Percentiles rank a stretch among this genome's conserved stretches.
phyloP scores from a whole-genome alignment of 1,284 basidiomycete genomes.

The Apiotrichum laibachii region DNA sequence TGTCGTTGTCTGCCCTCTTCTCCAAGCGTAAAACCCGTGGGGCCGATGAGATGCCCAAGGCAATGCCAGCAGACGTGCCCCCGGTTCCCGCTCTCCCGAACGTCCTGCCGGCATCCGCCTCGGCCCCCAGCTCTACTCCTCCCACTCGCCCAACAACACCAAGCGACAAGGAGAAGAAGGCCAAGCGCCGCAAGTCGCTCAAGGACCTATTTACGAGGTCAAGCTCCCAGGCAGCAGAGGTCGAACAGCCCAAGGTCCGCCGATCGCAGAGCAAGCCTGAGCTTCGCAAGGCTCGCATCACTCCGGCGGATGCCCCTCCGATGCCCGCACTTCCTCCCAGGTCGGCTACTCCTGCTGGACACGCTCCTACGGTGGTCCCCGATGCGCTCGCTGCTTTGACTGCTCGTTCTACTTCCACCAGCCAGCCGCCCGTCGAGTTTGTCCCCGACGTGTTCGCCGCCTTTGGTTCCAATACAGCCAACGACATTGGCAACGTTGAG shows the following conservation, averaged over 20 bases:
- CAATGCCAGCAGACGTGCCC: constrained; percentile 4
- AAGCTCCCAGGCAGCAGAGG: neutral
- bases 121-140: neutral
- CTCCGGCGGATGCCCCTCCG: constrained; percentile 1
- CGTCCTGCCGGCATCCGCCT: neutral
- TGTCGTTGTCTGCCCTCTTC: constrained; percentile 18
- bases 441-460: constrained; percentile 22
- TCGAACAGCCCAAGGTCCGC: constrained; percentile 10
- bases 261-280: constrained; percentile 21
- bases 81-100: constrained; percentile 1
- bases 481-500: neutral
- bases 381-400: constrained; percentile 23
- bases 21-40: constrained; percentile 11
- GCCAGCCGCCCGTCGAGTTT: constrained; percentile 13
- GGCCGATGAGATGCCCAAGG: neutral
- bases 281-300: constrained; percentile 3
- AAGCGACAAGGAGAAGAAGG: constrained; percentile 5
- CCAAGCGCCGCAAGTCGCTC: constrained; percentile 15
- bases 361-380: constrained; percentile 10
- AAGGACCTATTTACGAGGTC: constrained; percentile 19
- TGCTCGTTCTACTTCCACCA: constrained; percentile 5
- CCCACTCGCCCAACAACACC: neutral
- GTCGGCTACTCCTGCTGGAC: neutral
- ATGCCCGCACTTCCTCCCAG: neutral
- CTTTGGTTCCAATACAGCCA: constrained; percentile 11